Evolutionary conservation across 441 rosid species (phyloP), one percentile per base, ranked within the genome.

Genomic region (Manihot esculenta): DNA sequence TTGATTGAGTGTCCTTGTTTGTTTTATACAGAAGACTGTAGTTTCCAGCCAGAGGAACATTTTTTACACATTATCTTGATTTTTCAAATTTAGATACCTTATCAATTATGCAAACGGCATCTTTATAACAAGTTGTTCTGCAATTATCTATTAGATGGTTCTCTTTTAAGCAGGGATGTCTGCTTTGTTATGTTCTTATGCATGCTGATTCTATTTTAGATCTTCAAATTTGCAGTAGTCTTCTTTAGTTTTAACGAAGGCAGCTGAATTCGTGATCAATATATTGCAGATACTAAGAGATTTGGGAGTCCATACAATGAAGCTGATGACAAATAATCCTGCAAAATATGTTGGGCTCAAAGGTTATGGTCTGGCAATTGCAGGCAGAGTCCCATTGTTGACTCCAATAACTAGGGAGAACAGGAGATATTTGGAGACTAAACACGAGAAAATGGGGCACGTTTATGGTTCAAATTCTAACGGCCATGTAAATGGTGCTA

Each of bases 271-370:
- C 41, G 2, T 20, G 49, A 53, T 24, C 23, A 18, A 69, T 72
- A 21, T 64, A 11, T 13, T 78, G 80, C 86, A 93, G 94, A 89
- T 93, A 56, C 79, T 93, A 49, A 72, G 90, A 18, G 91, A 89
- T 78, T 77, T 88, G 21, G 98, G 98, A 49, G 94, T 88, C n/a
- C 82, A 71, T 18, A 83, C 92, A 2, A 89, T 93, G 94, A 87
- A 63, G 72, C 77, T 93, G 78, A 91, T 89, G 96, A 93, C 98
- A 12, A 91, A 93, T 79, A 91, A 89, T 73, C 91, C 94, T 24
- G 83, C 89, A 41, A 85, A 86, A 69, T 89, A 91, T 59, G 81
- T 83, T 61, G 96, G 96, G 42, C 97, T 93, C 75, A 93, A 91
- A 77, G 96, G 94, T 42, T 93, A 91, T 66, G 98, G 94, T 58